Base-by-base conservation (phyloP, 129 eudicot species). In the Flaveria bidentis region DNA sequence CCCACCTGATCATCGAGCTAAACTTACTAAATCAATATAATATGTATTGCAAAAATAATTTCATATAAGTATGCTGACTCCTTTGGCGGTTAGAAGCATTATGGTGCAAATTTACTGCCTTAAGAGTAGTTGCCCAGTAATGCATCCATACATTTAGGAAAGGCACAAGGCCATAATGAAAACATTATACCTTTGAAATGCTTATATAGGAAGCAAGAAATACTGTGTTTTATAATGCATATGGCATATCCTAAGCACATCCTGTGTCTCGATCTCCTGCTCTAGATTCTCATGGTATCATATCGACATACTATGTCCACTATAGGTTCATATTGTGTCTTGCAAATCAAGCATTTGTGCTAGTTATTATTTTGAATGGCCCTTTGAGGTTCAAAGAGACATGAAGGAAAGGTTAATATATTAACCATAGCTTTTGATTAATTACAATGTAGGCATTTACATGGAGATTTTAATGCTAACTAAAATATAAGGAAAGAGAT, bases 351-450 rank as follows among this genome's bases (percentile, higher is more conserved):
- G 65, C 36, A n/a, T 56, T 18, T 56, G 26, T 8, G 62, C 30
- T 18, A 18, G 14, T 18, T 9, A 8, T 36, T 36, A 36, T 6
- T 55, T 58, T 58, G 65, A 14, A 7, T 22, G 65, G 33, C 65
- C 65, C 65, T 22, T 58, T 58, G 7, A 11, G 14, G 30, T 58
- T 58, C 30, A 58, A 58, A 58, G 65, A 58, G 65, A 58, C 65
- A 58, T 22, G 33, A 58, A 58, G 26, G 36, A 25, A 58, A 22
- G n/a, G 14, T 49, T 6, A 58, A 25, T 58, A 58, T 57, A 14
- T 58, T 20, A 13, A 20, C 14, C 63, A 20, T 56, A 56, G 41
- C 41, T 36, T 5, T 6, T 7, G 9, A 7, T 7, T 3, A 9
- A 1, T 36, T 56, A 49, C 16, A 15, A 49, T 15, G 41, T 36